Evolutionary conservation across 1,139 yeast genomes (phyloP), one percentile per base, ranked within the genome.

Genomic region (Pichia sp.): DNA sequence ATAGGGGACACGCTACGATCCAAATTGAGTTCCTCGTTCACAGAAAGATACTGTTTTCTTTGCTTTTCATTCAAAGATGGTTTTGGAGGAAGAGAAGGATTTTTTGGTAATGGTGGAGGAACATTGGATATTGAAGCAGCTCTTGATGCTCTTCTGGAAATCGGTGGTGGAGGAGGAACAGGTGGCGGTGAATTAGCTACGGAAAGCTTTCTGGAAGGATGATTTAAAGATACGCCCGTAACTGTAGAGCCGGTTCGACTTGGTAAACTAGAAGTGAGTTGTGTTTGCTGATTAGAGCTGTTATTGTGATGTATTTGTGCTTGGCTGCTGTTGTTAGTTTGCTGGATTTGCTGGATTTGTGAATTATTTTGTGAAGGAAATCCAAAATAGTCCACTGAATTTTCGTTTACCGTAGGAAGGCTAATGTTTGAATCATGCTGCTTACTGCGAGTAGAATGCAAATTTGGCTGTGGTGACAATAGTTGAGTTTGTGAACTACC

Each of bases 41-140:
- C 44, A 4, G 56, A 41, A 3, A 55, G 39, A 39, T 48, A 55
- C 44, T 45, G 56, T 36, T 56, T 56, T 28, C 50, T 46, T 35
- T 57, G 60, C 12, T 48, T 45, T 12, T 47, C 51, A 40, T 47
- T 58, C 35, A 50, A 44, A 7, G 50, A n/a, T 8, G 62, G 59
- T 38, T 52, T 55, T 4, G 62, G 60, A 11, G 62, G 68, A 1
- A 77, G 71, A 1, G 72, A 72, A 1, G 75, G 76, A 15, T 45
- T 36, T 14, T 31, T 4, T 6, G 28, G 10, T 9, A 24, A 20
- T 4, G 43, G 36, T 4, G 68, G 64, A 6, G 56, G 51, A 3
- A 53, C 48, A 11, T 35, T 12, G 5, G 36, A 47, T 4, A 52
- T 48, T 9, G 34, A 14, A n/a, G 36, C 11, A 5, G 50, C 45